Base-by-base conservation (phyloP, 78 protist species). In the Capsaspora owczarzaki region DNA sequence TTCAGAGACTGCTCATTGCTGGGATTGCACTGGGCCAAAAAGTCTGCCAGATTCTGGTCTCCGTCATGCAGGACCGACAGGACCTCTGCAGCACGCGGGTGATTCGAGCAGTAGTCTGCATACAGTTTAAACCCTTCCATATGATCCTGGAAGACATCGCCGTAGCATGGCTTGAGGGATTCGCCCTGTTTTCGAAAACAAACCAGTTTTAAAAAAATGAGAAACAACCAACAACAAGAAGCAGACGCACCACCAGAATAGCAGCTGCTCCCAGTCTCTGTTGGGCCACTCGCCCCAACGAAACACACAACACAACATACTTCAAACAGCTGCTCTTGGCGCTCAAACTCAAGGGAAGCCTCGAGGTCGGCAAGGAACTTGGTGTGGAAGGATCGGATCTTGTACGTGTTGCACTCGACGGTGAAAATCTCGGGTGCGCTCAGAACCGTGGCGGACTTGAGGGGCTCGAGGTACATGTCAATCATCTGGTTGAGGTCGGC, bases 1-100 rank as follows among this genome's bases (percentile, higher is more conserved):
- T 33, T n/a, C 16, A 23, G 3, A 25, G 81, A 51, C n/a, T 78
- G 81, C 66, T 78, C 81, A 8, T 29, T 31, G 43, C 31, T n/a
- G 23, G 81, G 81, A 1, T 78, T 78, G 46, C 81, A 46, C 71
- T 35, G 72, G 29, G 10, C 56, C 8, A 78, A 44, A 20, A 51
- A 60, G 27, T 69, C 35, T 16, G 22, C 51, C 38, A 78, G 81
- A 4, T 25, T 38, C 37, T 12, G 40, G 61, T 33, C 29, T 20
- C 29, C 49, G 27, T 60, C 61, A 37, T 49, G 43, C 23, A 75
- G 42, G n/a, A 33, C 33, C 25, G 71, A 37, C 14, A 53, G 46
- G 14, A 75, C 60, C 79, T 56, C 6, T 19, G 20, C 66, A 3
- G 74, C 74, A 4, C 14, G 35, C 33, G 74, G 40, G 29, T 68